Base-by-base conservation (phyloP, 2,329 filamentous ascomycete genomes). In the Colletotrichum karsti region DNA sequence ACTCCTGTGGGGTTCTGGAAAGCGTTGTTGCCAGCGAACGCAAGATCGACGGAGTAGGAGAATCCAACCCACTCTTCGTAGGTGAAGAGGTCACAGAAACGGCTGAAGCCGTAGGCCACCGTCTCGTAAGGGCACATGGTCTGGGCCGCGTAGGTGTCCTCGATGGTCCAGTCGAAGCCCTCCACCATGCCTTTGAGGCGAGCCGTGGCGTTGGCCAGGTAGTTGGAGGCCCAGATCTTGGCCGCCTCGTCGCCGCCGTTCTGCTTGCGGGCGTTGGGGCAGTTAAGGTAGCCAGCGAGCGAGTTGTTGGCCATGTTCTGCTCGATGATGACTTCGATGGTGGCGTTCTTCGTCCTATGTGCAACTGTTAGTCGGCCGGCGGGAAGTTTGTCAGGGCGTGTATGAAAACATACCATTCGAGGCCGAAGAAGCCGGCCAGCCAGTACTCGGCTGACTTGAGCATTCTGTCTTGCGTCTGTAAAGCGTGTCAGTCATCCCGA, bases 61-160 rank as follows among this genome's bases (percentile, higher is more conserved):
- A 91, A 94, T 41, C 85, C 88, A 55, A 88, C 79, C 92, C 92
- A 95, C 75, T 95, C 92, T 20, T 90, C 83, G 71, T 91, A 93
- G 0, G 89, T 93, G 76, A 94, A 95, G 4, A 95, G 84, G 24
- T 88, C 82, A 75, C 92, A 95, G 81, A 93, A 95, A 9, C 84
- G 85, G 72, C 90, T 93, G 80, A 90, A 94, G 22, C 92, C 92
- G 67, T 92, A 90, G 1, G 91, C 89, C n/a, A 93, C 86, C 0
- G 91, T 93, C 77, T 95, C 92, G 74, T 94, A 95, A 0, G 92
- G 89, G 72, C 92, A 95, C 75, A 94, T 84, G 3, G 84, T 90
- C 77, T 94, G 92, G 0, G 89, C 89, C 18, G 90, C 88, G 77
- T 91, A 92, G 0, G 87, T 86, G 73, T 92, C 90, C 3, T 83